These are phyloP conservation scores for Chaetomium sp. DNA, from an alignment of 2,329 filamentous ascomycete species.

Conservation along the genomic window DNA sequence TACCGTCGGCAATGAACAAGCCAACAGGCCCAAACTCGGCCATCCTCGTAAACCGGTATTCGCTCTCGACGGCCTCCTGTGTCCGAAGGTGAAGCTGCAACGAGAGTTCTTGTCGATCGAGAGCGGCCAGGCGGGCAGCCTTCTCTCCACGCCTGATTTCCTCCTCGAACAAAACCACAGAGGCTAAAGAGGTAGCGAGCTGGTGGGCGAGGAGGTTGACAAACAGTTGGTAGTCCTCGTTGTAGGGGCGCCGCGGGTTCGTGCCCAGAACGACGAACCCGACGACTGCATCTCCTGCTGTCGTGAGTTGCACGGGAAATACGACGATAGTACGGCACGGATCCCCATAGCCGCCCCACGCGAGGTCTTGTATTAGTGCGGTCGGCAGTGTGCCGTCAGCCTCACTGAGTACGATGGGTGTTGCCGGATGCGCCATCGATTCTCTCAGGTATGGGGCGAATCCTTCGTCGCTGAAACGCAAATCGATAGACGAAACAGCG, in stretches of 20 bases:
- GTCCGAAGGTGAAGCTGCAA: conserved; percentile 70
- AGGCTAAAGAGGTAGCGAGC: conserved; percentile 76
- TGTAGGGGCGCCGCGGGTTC: conserved; percentile 77
- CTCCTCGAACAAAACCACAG: conserved; percentile 80
- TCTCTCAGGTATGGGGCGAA: conserved; percentile 77
- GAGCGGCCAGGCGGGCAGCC: conserved; percentile 72
- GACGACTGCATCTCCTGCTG: conserved; percentile 67
- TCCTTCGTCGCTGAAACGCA: conserved; percentile 68
- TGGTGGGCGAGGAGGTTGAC: conserved; percentile 74
- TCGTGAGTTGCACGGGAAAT: conserved; percentile 78
- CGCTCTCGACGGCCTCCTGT: conserved; percentile 65
- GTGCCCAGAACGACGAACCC: conserved; percentile 79
- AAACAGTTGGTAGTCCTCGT: conserved; percentile 79
- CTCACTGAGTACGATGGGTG: conserved; percentile 68
- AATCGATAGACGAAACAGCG: conserved; percentile 64
- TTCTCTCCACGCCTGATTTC: conserved; percentile 75
- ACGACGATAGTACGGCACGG: conserved; percentile 71
- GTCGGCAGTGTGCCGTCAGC: conserved; percentile 66
- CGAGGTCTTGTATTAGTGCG: conserved; percentile 65
- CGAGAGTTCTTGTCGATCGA: conserved; percentile 76
- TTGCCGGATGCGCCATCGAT: conserved; percentile 66
- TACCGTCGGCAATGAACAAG: conserved; percentile 77
- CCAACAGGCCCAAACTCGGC: conserved; percentile 82
- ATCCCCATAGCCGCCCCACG: conserved; percentile 72
- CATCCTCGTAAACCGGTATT: conserved; percentile 81